Conservation (phyloP, 2,329 filamentous ascomycete species). For the Furcasterigmium sp. region DNA sequence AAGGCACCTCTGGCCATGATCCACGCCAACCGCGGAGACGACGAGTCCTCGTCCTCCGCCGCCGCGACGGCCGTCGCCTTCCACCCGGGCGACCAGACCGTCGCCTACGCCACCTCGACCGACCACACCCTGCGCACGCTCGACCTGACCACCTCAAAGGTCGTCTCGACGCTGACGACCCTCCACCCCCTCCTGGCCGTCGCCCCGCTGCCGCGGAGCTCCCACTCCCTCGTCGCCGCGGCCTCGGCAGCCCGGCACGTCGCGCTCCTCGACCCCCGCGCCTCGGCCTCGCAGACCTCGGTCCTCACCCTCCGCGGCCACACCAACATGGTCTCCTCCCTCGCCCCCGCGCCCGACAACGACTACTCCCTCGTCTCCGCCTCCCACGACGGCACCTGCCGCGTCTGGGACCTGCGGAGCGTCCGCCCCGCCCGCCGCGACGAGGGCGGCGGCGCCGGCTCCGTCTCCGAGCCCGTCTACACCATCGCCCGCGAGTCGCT, state of each 20-base stretch:
- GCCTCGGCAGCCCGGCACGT: conserved; percentile 85
- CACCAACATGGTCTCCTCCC: conserved; percentile 58
- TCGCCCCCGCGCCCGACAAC: conserved; percentile 50
- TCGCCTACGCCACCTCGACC: conserved; percentile 86
- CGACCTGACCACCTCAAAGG: conserved; percentile 74
- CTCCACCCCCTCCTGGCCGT: conserved; percentile 79
- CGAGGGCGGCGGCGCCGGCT: conserved; percentile 52
- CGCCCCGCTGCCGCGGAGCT: conserved; percentile 64
- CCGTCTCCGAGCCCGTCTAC: conserved; percentile 70
- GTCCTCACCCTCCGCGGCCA: conserved; percentile 92
- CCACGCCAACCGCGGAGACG: conserved; percentile 48
- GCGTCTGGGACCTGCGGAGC: conserved; percentile 88
- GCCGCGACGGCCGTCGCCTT: conserved; percentile 78
- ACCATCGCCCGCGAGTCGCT: conserved; percentile 69
- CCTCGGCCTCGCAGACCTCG: conserved; percentile 67
- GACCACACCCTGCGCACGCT: conserved; percentile 90
- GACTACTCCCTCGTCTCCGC: conserved; percentile 81
- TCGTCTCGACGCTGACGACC: conserved; percentile 79
- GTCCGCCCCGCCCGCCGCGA: conserved; percentile 54
- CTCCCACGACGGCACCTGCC: conserved; percentile 87
- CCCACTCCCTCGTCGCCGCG: conserved; percentile 51
- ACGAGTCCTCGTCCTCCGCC: conserved; percentile 57
- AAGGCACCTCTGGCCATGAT: conserved; percentile 76
- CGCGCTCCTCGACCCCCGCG: conserved; percentile 86
- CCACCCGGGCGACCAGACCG: conserved; percentile 76